Percentiles rank a stretch among this genome's conserved stretches.
Conservation (phyloP, 2,329 filamentous ascomycete genomes). For the Talaromyces sp. region DNA sequence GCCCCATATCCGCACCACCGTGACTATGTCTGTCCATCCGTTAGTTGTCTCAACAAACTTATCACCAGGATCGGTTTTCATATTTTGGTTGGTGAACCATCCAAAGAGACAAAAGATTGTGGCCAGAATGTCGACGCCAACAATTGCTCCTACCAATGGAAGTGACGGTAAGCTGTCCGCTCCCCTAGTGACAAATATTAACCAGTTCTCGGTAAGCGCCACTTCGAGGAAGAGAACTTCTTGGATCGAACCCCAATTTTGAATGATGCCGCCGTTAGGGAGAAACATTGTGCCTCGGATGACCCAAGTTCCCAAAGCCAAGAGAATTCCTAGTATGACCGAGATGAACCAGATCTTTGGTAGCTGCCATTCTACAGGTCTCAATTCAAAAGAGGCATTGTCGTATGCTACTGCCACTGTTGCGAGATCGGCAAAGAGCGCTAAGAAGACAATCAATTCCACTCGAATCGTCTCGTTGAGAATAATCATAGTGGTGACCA, state of each 20-base stretch:
- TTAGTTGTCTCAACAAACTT: constrained; percentile 42
- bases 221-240: constrained; percentile 85
- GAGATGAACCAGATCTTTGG: constrained; percentile 78
- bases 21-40: constrained; percentile 60
- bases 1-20: constrained; percentile 52
- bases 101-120: constrained; percentile 75
- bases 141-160: constrained; percentile 68
- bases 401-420: constrained; percentile 82
- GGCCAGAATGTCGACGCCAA: constrained; percentile 68
- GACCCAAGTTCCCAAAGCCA: constrained; percentile 72
- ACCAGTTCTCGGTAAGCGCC: constrained; percentile 90
- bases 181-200: constrained; percentile 92
- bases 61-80: constrained; percentile 31
- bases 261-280: constrained; percentile 67
- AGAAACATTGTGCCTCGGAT: constrained; percentile 70
- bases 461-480: constrained; percentile 74
- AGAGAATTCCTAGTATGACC: constrained; percentile 59
- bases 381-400: constrained; percentile 73
- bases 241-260: constrained; percentile 72
- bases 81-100: constrained; percentile 62
- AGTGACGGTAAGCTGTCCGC: constrained; percentile 70
- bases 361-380: constrained; percentile 78
- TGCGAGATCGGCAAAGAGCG: constrained; percentile 75
- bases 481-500: constrained; percentile 75
- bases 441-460: constrained; percentile 75